Evolutionary conservation across 2,329 filamentous ascomycete genomes (phyloP).

Genomic region (Teratosphaeriaceae sp.): DNA sequence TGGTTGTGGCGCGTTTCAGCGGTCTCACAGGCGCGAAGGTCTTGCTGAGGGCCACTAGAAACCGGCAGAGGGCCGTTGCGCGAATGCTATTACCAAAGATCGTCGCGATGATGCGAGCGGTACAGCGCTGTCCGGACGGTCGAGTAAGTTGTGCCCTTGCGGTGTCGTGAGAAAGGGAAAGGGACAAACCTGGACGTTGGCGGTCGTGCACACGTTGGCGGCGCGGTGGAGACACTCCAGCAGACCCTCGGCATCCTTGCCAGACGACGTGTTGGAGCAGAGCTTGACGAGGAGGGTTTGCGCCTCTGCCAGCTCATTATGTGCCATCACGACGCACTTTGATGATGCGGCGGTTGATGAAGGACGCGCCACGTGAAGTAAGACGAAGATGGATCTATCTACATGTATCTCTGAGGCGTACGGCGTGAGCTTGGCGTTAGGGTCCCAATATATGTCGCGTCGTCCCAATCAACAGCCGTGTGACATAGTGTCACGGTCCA

Average conservation of each 20-base stretch:
- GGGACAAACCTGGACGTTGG: constrained; percentile 19
- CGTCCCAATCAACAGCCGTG: too few relatives aligned
- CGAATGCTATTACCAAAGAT: constrained; percentile 3
- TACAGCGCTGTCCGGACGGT: constrained; percentile 15
- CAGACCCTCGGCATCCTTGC: constrained; percentile 3
- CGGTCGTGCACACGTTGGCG: constrained; percentile 16
- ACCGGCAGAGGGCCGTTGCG: constrained; percentile 10
- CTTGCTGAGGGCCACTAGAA: constrained; percentile 10
- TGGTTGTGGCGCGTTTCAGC: constrained; percentile 4
- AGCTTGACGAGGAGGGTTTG: neutral
- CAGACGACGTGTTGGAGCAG: neutral
- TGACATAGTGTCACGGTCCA: too few relatives aligned
- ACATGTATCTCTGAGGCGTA: too few relatives aligned
- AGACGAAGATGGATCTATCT: too few relatives aligned
- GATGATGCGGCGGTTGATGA: too few relatives aligned
- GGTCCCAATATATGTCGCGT: too few relatives aligned
- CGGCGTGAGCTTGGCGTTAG: too few relatives aligned
- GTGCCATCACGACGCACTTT: too few relatives aligned
- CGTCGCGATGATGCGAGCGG: constrained; percentile 10
- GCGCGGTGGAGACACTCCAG: constrained; percentile 11
- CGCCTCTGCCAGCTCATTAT: neutral
- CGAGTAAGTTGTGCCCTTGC: constrained; percentile 12
- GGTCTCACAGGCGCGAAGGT: constrained; percentile 7
- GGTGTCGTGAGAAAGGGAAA: neutral
- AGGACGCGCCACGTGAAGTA: too few relatives aligned